Evolutionary conservation across 2,329 filamentous ascomycete genomes (phyloP).

Genomic region (Ramularia collo-cygni): DNA sequence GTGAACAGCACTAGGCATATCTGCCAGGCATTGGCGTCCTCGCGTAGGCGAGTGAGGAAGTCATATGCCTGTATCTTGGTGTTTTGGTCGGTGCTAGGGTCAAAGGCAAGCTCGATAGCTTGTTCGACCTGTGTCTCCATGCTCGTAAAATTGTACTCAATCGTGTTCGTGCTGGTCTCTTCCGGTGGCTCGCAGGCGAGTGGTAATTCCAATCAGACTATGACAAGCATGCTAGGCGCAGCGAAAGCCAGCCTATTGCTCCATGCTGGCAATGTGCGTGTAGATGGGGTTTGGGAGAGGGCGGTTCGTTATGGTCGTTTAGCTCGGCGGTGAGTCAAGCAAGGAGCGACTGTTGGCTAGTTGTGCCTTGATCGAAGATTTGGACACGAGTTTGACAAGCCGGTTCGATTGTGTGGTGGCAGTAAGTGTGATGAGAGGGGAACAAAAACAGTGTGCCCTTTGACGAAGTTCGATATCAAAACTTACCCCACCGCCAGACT

Average conservation of each 20-base stretch:
- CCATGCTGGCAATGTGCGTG: constrained; percentile 3
- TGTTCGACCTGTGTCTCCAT: constrained; percentile 66
- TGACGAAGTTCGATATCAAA: too few relatives aligned
- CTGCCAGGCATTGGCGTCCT: constrained; percentile 83
- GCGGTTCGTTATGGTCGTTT: too few relatives aligned
- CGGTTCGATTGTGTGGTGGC: too few relatives aligned
- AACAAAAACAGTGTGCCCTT: too few relatives aligned
- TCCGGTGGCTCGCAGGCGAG: not conserved
- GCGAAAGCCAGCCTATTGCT: constrained; percentile 6
- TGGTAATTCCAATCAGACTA: not conserved
- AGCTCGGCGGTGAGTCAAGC: too few relatives aligned
- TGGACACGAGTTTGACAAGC: too few relatives aligned
- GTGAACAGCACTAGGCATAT: constrained; percentile 81
- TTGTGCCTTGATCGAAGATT: too few relatives aligned
- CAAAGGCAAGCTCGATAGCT: constrained; percentile 90
- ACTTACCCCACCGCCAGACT: not conserved
- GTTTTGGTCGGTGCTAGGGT: constrained; percentile 66
- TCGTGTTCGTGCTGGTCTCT: too few relatives aligned
- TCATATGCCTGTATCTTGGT: constrained; percentile 78
- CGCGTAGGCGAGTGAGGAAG: constrained; percentile 68
- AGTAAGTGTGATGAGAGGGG: too few relatives aligned
- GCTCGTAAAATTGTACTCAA: constrained; percentile 1
- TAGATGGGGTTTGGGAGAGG: too few relatives aligned
- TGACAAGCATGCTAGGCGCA: not conserved
- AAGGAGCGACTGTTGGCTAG: too few relatives aligned